Evolutionary conservation across 2,329 filamentous ascomycete genomes (phyloP), one percentile per base, ranked within the genome.

Genomic region (Didymella keratinophila): DNA sequence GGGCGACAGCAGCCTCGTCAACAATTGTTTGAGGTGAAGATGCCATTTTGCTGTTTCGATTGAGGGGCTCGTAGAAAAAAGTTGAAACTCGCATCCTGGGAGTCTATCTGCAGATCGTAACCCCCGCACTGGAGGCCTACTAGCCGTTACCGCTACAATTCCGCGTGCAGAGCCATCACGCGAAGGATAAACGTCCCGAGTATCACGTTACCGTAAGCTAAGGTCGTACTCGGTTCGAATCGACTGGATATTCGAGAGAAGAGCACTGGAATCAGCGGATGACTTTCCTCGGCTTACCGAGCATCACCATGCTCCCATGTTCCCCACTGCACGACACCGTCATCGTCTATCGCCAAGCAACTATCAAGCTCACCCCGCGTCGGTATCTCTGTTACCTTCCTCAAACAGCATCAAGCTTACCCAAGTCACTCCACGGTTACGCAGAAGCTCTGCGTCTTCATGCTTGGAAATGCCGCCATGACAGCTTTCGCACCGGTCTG

Each of bases 361-460:
- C 50, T 39, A 50, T 50, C 44, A 58, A 45, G 16, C 37, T 64
- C 54, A 55, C 64, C 61, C 61, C 64, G 60, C 64, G 48, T 49
- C 47, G 32, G 39, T 58, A 60, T 58, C 65, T 56, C 50, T 58
- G n/a, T 56, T 58, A 75, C 72, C 73, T 76, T 68, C 73, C 72
- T 20, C 49, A 67, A 65, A 32, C 53, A 70, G 73, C 62, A 64
- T 67, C 64, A 64, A 56, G 63, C 48, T 67, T 65, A 50, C 64
- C 58, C 48, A 43, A 53, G 52, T 56, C 42, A 58, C 46, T 54
- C 30, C 42, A 48, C 47, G 27, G 27, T 54, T 55, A 56, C 50
- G 50, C 62, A 60, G 54, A 61, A 52, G 57, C 52, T 66, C 41
- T 47, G 45, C 56, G 20, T 28, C 39, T 53, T 49, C n/a, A 20